A percentile compares a stretch with the other conserved stretches of the same genome.
These are phyloP conservation scores for Lactifluus hygrophoroides DNA, from an alignment of 768 basidiomycete species.

Conservation along the genomic window DNA sequence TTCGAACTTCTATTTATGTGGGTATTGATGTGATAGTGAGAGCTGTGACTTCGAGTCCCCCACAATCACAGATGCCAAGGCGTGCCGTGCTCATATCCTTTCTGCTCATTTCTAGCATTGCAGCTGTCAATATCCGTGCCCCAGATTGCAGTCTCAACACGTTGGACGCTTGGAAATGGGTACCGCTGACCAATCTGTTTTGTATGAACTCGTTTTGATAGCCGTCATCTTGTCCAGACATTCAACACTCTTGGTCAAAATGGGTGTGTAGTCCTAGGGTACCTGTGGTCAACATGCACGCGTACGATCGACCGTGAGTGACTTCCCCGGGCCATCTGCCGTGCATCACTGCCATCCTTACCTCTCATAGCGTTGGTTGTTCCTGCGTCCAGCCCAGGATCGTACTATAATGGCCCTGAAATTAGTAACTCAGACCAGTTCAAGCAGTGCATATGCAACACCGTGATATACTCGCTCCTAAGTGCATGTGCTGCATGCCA, in stretches of 20 bases:
- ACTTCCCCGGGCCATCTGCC: neutral
- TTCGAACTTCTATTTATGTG: no score
- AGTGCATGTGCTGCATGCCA: no score
- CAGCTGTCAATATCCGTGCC: neutral
- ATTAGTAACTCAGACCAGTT: no score
- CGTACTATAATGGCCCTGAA: no score
- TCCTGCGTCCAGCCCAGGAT: no score
- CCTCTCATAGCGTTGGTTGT: neutral
- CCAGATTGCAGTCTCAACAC: neutral
- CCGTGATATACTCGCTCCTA: no score
- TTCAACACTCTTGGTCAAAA: slow-evolving; percentile 6
- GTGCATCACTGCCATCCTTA: neutral
- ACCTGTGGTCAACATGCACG: slow-evolving; percentile 1
- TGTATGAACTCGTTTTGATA: neutral
- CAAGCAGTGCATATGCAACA: slow-evolving; percentile 15
- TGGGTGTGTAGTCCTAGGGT: neutral
- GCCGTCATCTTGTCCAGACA: neutral
- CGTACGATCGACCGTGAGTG: slow-evolving; percentile 1
- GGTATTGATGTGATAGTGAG: no score
- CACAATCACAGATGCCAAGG: neutral
- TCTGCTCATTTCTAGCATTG: neutral
- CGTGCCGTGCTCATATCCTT: neutral
- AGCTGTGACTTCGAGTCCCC: no score
- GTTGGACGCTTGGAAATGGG: no score
- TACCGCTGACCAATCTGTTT: neutral